phyloP scores from a whole-genome alignment of 164 flowering plant genomes.

The Tetracentron sinense region DNA sequence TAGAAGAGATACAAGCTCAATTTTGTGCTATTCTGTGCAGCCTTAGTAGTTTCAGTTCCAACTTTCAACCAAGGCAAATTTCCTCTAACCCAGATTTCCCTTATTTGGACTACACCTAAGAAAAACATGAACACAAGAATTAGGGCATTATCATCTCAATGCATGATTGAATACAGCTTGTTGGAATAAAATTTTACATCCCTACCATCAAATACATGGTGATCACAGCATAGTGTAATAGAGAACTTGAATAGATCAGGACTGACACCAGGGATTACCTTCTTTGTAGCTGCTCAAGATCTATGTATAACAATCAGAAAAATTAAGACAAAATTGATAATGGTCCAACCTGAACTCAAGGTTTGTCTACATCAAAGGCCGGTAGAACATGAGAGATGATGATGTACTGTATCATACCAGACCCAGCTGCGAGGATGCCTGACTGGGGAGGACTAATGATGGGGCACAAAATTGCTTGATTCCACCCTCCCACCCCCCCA shows the following conservation, averaged over 20 bases:
- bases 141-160: neutral
- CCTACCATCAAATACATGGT: conserved; percentile 94
- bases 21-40: too few relatives aligned
- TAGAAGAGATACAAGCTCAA: too few relatives aligned
- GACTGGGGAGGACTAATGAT: conserved; percentile 92
- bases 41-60: too few relatives aligned
- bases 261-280: conserved; percentile 69
- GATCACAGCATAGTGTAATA: conserved; percentile 92
- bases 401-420: conserved; percentile 48
- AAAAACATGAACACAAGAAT: neutral
- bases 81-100: too few relatives aligned
- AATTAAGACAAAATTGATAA: neutral
- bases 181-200: neutral
- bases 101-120: conserved; percentile 84
- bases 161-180: neutral
- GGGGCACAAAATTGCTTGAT: conserved; percentile 91
- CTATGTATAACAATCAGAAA: neutral
- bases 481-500: conserved; percentile 95
- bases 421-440: conserved; percentile 95
- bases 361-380: too few relatives aligned
- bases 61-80: too few relatives aligned
- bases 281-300: conserved; percentile 36
- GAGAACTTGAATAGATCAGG: conserved; percentile 57
- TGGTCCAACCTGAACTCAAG: neutral
- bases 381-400: neutral